Evolutionary conservation across 2,329 filamentous ascomycete genomes (phyloP).

Genomic region (Fulvia fulva): DNA sequence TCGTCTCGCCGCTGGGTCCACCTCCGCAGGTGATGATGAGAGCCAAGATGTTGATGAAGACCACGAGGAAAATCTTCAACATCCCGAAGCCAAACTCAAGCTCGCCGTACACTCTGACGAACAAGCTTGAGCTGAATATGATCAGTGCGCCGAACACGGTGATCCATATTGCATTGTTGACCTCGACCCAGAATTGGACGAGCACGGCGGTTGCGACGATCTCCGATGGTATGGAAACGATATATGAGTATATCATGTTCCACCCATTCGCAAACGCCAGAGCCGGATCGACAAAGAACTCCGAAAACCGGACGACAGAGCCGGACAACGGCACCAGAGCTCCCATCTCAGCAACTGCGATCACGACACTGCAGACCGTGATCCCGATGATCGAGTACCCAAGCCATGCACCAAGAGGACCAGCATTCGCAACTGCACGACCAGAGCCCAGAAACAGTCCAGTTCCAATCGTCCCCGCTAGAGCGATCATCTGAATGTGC

Average conservation of each 20-base stretch:
- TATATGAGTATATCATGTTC: constrained; percentile 13
- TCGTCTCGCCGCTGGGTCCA: constrained; percentile 14
- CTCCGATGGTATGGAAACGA: constrained; percentile 14
- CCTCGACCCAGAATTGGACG: constrained; percentile 12
- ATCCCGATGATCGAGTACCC: constrained; percentile 15
- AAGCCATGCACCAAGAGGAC: constrained; percentile 27
- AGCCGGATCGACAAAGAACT: constrained; percentile 18
- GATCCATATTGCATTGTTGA: constrained; percentile 18
- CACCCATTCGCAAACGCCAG: constrained; percentile 14
- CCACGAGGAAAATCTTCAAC: constrained; percentile 21
- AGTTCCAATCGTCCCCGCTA: constrained; percentile 38
- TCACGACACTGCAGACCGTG: constrained; percentile 11
- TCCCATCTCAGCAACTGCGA: constrained; percentile 17
- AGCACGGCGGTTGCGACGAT: constrained; percentile 15
- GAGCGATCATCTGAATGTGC: constrained; percentile 26
- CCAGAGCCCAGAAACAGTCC: constrained; percentile 39
- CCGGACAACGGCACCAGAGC: constrained; percentile 15
- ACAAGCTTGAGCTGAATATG: constrained; percentile 9
- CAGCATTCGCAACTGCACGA: constrained; percentile 31
- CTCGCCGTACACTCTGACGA: constrained; percentile 19
- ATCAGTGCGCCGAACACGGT: constrained; percentile 12
- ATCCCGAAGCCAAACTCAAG: constrained; percentile 18
- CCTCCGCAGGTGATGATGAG: constrained; percentile 19
- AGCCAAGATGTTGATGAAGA: constrained; percentile 24
- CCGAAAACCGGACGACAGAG: constrained; percentile 10